Evolutionary conservation across 1,284 basidiomycete species (phyloP), one percentile per base, ranked within the genome.

Genomic region (Kalmanozyma brasiliensis): DNA sequence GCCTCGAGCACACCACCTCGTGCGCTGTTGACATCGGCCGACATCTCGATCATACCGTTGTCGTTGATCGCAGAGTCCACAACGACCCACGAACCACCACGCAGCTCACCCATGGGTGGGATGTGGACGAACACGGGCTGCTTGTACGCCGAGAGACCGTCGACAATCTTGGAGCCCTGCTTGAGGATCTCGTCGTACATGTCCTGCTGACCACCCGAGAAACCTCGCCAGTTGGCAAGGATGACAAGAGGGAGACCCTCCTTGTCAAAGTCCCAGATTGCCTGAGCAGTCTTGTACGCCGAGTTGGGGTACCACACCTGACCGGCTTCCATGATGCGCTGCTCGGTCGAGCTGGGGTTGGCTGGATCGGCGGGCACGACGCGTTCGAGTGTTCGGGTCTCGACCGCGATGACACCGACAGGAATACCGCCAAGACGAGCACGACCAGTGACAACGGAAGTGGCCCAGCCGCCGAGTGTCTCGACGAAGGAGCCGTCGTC

Each of bases 251-350:
- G 96, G 20, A 99, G 86, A 36, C 92, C 93, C 84, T 99, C 96
- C 47, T 94, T 90, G 85, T 95, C 91, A 85, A 98, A 93, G 85
- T 99, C 96, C 84, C 94, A 93, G 85, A 98, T 98, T 16, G 96
- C 94, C 80, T 98, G 96, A 9, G 95, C 96, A 22, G 96, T 99
- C 88, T 99, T 99, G 87, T 97, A 95, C n/a, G 96, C 94, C 24
- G 92, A 95, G 84, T 99, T 98, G 46, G 96, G 96, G 84, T 98
- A 98, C 96, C 96, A 99, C 49, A 88, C 96, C 83, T 98, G 97
- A 78, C 96, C 96, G 32, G 96, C 96, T 83, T 98, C 95, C 89
- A 98, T 94, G 83, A 98, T 94, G 76, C 91, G 90, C 82, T 94
- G 94, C 84, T 99, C 96, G 83, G 94, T 93, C 37, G 95, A 98